Evolutionary conservation across 495 filamentous ascomycete species (phyloP).

Genomic region (Polyplosphaeria fusca): DNA sequence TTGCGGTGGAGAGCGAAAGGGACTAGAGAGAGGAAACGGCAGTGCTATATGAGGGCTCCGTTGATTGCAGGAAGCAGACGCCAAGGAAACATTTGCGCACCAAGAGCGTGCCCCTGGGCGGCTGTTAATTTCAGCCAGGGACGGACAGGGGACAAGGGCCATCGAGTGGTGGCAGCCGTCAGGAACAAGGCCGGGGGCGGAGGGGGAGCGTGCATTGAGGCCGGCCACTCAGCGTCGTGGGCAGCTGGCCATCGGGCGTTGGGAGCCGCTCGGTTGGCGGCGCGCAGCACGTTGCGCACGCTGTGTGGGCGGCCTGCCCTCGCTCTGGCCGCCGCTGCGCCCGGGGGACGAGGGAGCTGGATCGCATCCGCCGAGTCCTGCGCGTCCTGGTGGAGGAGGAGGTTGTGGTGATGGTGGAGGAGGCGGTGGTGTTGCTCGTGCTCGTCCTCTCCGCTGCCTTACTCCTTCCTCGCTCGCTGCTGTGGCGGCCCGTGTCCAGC

Average conservation of each 20-base stretch:
- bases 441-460: too few species aligned
- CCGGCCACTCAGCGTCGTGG: constrained; percentile 12
- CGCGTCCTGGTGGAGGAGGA: too few species aligned
- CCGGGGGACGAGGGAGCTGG: not conserved
- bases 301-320: constrained; percentile 6
- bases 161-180: not conserved
- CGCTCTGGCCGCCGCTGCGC: not conserved
- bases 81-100: constrained; percentile 16
- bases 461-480: not conserved
- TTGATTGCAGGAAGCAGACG: constrained; percentile 26
- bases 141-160: not conserved
- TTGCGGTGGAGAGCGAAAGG: constrained; percentile 26
- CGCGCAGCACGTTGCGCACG: constrained; percentile 7
- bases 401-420: too few species aligned
- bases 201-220: not conserved
- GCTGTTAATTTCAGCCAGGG: constrained; percentile 30
- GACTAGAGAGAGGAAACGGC: not conserved
- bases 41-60: constrained; percentile 13
- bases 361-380: not conserved
- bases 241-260: not conserved
- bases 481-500: not conserved
- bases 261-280: constrained; percentile 14
- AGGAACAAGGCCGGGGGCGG: constrained; percentile 10
- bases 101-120: constrained; percentile 6
- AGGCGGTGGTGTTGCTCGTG: too few species aligned